A percentile compares a stretch with the other conserved stretches of the same genome.
phyloP scores from a whole-genome alignment of 768 basidiomycete species.

The Tricholoma sp. region DNA sequence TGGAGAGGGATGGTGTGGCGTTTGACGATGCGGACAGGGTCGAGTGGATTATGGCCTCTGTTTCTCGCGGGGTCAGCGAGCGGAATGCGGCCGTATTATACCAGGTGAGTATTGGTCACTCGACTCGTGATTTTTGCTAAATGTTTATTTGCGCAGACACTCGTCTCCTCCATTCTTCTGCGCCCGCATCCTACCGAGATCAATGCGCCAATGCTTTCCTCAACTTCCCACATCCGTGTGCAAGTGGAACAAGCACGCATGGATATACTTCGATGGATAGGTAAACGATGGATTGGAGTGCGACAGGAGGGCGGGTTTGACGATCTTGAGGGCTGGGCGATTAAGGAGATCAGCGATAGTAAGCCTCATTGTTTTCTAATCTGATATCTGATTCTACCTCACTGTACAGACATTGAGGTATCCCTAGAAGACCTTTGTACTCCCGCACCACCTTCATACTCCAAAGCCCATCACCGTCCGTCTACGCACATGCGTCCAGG shows the following conservation, averaged over 20 bases:
- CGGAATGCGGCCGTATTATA: conserved; percentile 66
- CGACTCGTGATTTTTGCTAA: not conserved
- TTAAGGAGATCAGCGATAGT: conserved; percentile 87
- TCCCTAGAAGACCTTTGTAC: conserved; percentile 67
- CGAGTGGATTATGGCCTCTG: conserved; percentile 66
- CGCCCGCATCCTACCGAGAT: conserved; percentile 58
- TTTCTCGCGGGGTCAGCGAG: conserved; percentile 59
- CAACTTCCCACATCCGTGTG: conserved; percentile 65
- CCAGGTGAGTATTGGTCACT: conserved; percentile 44
- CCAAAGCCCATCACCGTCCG: conserved; percentile 15
- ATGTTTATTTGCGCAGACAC: conserved; percentile 36
- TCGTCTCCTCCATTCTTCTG: conserved; percentile 70
- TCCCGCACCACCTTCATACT: conserved; percentile 26
- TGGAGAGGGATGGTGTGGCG: conserved; percentile 66
- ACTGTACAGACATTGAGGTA: conserved; percentile 68
- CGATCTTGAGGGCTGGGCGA: conserved; percentile 76
- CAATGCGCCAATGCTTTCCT: conserved; percentile 55
- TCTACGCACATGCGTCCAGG: conserved; percentile 12
- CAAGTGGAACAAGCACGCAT: conserved; percentile 70
- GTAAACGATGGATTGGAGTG: conserved; percentile 71
- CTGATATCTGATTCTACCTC: not conserved
- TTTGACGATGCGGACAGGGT: conserved; percentile 80
- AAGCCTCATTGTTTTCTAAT: conserved; percentile 2
- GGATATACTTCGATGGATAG: conserved; percentile 69
- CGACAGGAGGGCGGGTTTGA: conserved; percentile 79